These are phyloP conservation scores for Tolypocladium guangdongense DNA, from an alignment of 2,329 filamentous ascomycete species.

Conservation along the genomic window DNA sequence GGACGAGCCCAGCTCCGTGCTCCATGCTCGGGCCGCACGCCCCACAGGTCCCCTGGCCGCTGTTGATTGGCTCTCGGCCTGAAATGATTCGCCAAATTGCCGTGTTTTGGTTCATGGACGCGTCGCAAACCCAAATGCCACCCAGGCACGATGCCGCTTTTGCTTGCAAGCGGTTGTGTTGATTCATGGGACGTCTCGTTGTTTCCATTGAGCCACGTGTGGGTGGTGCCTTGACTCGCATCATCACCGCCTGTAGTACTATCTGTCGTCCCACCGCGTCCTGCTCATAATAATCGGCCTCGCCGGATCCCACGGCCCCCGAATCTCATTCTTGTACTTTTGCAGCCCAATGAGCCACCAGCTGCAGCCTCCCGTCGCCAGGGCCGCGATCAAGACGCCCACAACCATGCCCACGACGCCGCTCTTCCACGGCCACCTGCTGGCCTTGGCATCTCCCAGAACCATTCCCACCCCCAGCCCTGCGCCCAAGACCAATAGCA, in stretches of 20 bases:
- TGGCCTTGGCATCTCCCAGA: slow-evolving; percentile 32
- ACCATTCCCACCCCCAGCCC: slow-evolving; percentile 65
- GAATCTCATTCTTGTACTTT: slow-evolving; percentile 98
- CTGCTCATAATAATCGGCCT: slow-evolving; percentile 72
- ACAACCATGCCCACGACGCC: slow-evolving; percentile 63
- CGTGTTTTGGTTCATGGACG: too few species aligned
- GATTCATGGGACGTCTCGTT: background rate
- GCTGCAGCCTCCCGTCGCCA: slow-evolving; percentile 86
- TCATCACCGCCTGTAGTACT: too few species aligned
- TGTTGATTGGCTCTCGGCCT: background rate
- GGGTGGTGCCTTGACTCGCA: background rate
- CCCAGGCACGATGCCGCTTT: background rate
- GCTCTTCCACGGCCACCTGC: slow-evolving; percentile 38
- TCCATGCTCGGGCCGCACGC: background rate
- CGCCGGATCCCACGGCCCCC: slow-evolving; percentile 94
- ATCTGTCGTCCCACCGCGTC: slow-evolving; percentile 36
- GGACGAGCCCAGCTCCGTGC: background rate
- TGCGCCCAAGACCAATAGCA: slow-evolving; percentile 66
- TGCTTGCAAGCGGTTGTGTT: background rate
- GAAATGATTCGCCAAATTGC: background rate
- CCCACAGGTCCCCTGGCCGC: background rate
- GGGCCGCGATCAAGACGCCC: slow-evolving; percentile 59
- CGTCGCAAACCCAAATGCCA: background rate
- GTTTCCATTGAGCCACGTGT: background rate
- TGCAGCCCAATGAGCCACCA: slow-evolving; percentile 98